These are phyloP conservation scores for Lipomyces yarrowii DNA, from an alignment of 1,139 yeast species.

Conservation along the genomic window DNA sequence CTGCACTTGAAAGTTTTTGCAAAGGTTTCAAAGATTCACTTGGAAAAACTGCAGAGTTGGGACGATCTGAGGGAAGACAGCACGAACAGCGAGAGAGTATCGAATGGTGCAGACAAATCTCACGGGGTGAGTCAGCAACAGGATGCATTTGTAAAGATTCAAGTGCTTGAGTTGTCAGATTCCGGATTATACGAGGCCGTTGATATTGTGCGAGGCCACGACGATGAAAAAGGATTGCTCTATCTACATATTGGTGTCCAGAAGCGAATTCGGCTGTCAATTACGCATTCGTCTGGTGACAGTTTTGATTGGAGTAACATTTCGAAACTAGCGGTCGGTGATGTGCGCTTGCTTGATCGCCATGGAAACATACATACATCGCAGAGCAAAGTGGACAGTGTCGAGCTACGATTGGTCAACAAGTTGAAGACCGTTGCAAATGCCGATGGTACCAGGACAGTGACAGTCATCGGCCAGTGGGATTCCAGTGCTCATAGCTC, in stretches of 20 bases:
- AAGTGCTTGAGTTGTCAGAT: conserved; percentile 37
- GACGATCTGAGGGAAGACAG: conserved; percentile 40
- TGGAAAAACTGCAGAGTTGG: conserved; percentile 40
- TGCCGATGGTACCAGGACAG: conserved; percentile 29
- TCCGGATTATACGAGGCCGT: conserved; percentile 36
- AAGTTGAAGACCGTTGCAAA: conserved; percentile 20
- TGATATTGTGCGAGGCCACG: conserved; percentile 29
- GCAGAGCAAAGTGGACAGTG: conserved; percentile 10
- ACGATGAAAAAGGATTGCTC: conserved; percentile 27
- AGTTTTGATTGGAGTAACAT: conserved; percentile 25
- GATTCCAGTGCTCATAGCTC: conserved; percentile 35
- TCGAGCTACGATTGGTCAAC: conserved; percentile 13
- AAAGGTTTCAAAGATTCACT: conserved; percentile 29
- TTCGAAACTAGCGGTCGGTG: conserved; percentile 25
- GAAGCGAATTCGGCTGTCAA: conserved; percentile 35
- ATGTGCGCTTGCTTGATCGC: conserved; percentile 35
- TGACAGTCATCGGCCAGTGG: conserved; percentile 34
- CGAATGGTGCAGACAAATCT: background rate
- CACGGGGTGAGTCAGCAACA: conserved; percentile 14
- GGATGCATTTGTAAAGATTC: conserved; percentile 24
- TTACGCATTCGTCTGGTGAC: conserved; percentile 31
- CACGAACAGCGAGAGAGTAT: background rate
- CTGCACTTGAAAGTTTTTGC: conserved; percentile 34
- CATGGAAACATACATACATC: conserved; percentile 29
- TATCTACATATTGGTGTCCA: conserved; percentile 40